A percentile compares a stretch with the other conserved stretches of the same genome.
phyloP scores from a whole-genome alignment of 163 green algal species.

The Picocystis sp. region DNA sequence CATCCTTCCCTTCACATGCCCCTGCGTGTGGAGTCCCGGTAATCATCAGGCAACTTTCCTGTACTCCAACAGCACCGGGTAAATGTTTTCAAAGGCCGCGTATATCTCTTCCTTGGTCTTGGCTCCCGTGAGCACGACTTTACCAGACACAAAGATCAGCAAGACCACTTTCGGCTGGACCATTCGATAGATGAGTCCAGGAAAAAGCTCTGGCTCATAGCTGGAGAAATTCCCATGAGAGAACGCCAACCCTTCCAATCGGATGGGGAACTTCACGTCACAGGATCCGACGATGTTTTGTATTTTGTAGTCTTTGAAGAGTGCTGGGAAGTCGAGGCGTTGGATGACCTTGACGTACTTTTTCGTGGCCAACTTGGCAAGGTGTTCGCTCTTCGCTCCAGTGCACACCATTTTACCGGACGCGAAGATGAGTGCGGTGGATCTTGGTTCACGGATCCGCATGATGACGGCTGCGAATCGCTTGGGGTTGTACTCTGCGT shows the following conservation, averaged over 20 bases:
- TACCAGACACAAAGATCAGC: conserved; percentile 97
- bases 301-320: conserved; percentile 4
- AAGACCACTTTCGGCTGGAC: conserved; percentile 94
- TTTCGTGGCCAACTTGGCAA: conserved; percentile 59
- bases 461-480: conserved; percentile 98
- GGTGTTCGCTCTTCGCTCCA: conserved; percentile 87
- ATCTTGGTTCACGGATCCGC: conserved; percentile 93
- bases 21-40: too few relatives aligned
- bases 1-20: too few relatives aligned
- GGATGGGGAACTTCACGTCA: conserved; percentile 94
- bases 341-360: conserved; percentile 40
- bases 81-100: conserved; percentile 94
- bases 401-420: conserved; percentile 89
- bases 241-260: conserved; percentile 78
- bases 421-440: conserved; percentile 88
- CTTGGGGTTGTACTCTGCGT: conserved; percentile 99
- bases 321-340: conserved; percentile 4
- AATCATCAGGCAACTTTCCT: conserved; percentile 34
- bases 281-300: conserved; percentile 98
- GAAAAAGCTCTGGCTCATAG: conserved; percentile 98
- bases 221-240: conserved; percentile 70
- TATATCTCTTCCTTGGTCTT: conserved; percentile 92
- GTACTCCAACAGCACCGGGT: conserved; percentile 83
- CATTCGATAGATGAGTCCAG: conserved; percentile 97
- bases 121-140: conserved; percentile 87